Evolutionary conservation across 345 rosid genomes (phyloP).

Genomic region (Fremontodendron californicum): DNA sequence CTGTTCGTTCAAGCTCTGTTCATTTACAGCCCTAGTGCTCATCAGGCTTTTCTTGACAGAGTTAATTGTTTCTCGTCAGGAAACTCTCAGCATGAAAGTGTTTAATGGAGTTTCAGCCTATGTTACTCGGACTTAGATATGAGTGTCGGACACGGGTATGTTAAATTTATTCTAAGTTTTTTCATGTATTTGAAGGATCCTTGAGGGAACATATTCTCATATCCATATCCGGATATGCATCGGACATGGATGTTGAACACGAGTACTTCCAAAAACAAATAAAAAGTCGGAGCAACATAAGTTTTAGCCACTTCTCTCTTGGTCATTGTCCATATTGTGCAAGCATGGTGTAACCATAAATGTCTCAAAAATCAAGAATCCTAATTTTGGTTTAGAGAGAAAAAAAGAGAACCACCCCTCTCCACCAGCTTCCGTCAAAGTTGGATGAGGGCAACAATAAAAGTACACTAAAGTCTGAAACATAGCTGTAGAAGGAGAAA

Average conservation of each 20-base stretch:
- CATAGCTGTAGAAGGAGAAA: too few relatives aligned
- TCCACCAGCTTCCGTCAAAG: conserved; percentile 17
- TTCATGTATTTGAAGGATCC: too few relatives aligned
- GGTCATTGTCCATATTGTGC: conserved; percentile 31
- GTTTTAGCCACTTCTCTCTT: conserved; percentile 26
- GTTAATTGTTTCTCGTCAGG: conserved; percentile 20
- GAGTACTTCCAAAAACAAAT: too few relatives aligned
- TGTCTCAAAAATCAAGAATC: conserved; percentile 19
- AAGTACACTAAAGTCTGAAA: not conserved
- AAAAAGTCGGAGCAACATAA: too few relatives aligned
- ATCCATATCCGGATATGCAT: too few relatives aligned
- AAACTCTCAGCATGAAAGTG: conserved; percentile 12
- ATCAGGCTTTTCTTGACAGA: conserved; percentile 19
- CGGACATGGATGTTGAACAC: too few relatives aligned
- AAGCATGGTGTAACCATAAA: conserved; percentile 26
- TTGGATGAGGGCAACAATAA: not conserved
- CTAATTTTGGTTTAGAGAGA: conserved; percentile 12
- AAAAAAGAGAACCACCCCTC: not conserved
- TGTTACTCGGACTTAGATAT: too few relatives aligned
- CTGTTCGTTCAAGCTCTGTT: too few relatives aligned
- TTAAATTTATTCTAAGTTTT: too few relatives aligned
- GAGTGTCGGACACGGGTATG: too few relatives aligned
- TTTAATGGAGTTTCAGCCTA: conserved; percentile 18
- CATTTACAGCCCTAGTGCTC: too few relatives aligned
- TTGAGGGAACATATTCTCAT: too few relatives aligned